Conservation (phyloP, 73 alveolate genomes). For the Uronychia binucleata region DNA sequence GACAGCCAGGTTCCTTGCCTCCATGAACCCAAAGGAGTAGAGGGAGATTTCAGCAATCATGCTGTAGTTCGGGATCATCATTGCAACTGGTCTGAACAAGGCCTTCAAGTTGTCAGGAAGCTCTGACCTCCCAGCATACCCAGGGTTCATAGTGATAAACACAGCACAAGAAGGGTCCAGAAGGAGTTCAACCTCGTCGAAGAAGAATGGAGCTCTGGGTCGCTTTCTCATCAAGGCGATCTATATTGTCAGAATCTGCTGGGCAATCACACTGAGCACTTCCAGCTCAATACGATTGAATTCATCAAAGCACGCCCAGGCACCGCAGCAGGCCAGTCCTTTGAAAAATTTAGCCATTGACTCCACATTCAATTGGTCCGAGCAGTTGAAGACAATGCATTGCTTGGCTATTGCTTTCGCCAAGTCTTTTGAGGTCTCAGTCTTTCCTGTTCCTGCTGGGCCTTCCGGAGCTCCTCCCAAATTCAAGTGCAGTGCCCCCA, state of each 20-base stretch:
- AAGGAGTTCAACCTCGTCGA: constrained; percentile 70
- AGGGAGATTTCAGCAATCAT: constrained; percentile 93
- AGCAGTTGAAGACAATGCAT: constrained; percentile 91
- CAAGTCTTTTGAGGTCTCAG: constrained; percentile 92
- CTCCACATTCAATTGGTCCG: constrained; percentile 80
- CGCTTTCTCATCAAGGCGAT: constrained; percentile 87
- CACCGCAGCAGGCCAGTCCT: constrained; percentile 94
- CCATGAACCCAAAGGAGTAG: constrained; percentile 94
- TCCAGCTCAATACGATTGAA: constrained; percentile 97
- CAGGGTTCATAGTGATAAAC: constrained; percentile 96
- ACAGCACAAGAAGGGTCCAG: constrained; percentile 84
- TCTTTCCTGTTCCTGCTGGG: constrained; percentile 93
- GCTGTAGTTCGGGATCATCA: constrained; percentile 93
- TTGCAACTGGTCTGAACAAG: constrained; percentile 90
- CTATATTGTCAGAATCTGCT: constrained; percentile 87
- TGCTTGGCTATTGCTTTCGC: constrained; percentile 88
- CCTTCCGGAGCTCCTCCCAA: constrained; percentile 98
- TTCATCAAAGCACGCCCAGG: constrained; percentile 99
- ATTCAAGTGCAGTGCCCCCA: constrained; percentile 83
- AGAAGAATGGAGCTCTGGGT: constrained; percentile 64
- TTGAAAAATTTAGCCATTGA: constrained; percentile 92
- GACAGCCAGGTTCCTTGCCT: constrained; percentile 89
- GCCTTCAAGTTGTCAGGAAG: constrained; percentile 97
- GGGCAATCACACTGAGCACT: constrained; percentile 98
- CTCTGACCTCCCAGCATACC: constrained; percentile 94